Evolutionary conservation across 768 basidiomycete species (phyloP).

Genomic region (Leccinum boreale): DNA sequence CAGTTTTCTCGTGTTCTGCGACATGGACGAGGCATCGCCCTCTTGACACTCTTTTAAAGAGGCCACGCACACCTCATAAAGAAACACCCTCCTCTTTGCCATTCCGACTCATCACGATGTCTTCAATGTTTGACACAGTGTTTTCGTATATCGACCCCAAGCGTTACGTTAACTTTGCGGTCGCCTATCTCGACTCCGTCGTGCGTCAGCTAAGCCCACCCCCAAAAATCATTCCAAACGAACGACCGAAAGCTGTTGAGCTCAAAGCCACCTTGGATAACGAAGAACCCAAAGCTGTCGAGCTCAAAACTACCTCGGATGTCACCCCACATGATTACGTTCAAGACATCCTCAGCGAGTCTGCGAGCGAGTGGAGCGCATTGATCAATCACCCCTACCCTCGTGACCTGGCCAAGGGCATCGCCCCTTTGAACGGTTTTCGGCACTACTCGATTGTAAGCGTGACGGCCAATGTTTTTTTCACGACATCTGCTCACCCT

Average conservation of each 20-base stretch:
- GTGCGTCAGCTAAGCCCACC: too few species aligned
- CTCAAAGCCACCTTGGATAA: background rate
- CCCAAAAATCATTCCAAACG: background rate
- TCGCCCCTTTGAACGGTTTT: background rate
- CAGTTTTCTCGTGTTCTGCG: background rate
- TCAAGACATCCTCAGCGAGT: background rate
- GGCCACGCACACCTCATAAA: background rate
- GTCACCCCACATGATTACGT: slow-evolving; percentile 1
- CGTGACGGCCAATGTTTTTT: background rate
- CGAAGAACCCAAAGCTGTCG: background rate
- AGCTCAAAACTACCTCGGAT: background rate
- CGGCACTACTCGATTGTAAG: slow-evolving; percentile 9
- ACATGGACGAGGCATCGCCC: background rate
- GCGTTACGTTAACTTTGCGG: background rate
- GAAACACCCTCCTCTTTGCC: background rate
- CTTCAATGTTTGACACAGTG: background rate
- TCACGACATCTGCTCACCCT: background rate
- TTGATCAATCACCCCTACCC: background rate
- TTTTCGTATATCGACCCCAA: background rate
- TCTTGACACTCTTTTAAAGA: background rate
- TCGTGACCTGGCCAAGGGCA: background rate
- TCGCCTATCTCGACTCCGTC: background rate
- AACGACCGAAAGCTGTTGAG: background rate
- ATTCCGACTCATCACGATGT: background rate
- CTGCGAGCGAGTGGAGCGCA: background rate